Conservation (phyloP, 441 rosid genomes). For the Adansonia gregorii region DNA sequence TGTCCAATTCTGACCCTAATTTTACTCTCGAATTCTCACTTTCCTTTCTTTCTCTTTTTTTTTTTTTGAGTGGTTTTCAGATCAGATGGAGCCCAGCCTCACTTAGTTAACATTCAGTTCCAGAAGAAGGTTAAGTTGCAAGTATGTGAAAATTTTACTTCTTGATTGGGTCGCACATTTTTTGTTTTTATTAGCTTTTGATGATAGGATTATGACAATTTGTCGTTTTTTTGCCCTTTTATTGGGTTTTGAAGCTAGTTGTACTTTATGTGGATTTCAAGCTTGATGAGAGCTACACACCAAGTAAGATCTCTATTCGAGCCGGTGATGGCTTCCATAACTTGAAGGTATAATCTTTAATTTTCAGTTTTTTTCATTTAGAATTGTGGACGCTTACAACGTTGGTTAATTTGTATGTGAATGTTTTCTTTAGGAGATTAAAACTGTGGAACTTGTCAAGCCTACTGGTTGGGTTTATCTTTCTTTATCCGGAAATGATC, state of each 20-base stretch:
- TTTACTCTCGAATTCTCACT: slow-evolving; percentile 10
- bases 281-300: slow-evolving; percentile 93
- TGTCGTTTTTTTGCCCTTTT: background rate
- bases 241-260: slow-evolving; percentile 56
- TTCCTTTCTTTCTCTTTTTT: background rate
- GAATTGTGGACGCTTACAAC: background rate
- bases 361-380: background rate
- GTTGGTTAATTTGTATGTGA: slow-evolving; percentile 22
- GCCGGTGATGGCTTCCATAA: slow-evolving; percentile 97
- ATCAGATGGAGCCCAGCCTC: slow-evolving; percentile 96
- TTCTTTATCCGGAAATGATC: slow-evolving; percentile 82
- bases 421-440: slow-evolving; percentile 68
- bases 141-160: slow-evolving; percentile 39
- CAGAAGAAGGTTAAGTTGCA: slow-evolving; percentile 95
- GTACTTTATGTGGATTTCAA: slow-evolving; percentile 85
- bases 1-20: background rate
- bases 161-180: background rate
- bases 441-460: slow-evolving; percentile 79
- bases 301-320: slow-evolving; percentile 82
- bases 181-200: background rate
- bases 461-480: slow-evolving; percentile 84
- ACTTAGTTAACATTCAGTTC: slow-evolving; percentile 72
- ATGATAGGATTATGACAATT: slow-evolving; percentile 8
- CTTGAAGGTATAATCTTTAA: slow-evolving; percentile 58
- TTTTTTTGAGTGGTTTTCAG: slow-evolving; percentile 37